Conservation (phyloP, 2,329 filamentous ascomycete genomes). For the Dothistroma pini region DNA sequence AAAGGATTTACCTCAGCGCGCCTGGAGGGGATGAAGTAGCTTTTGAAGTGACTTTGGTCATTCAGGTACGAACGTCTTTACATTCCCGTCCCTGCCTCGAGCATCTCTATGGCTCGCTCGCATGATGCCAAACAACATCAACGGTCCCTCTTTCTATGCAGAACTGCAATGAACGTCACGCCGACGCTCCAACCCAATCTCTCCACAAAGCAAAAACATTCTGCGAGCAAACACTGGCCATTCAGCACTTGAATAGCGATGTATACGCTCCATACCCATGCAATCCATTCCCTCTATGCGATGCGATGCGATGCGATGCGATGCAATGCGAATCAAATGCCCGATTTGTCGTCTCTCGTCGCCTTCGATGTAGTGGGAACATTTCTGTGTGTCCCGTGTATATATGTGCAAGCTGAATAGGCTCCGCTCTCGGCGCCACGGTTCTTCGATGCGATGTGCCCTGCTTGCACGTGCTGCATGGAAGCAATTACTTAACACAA, state of each 20-base stretch:
- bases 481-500: slow-evolving; percentile 1
- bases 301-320: not conserved
- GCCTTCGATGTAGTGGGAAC: not conserved
- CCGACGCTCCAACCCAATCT: not conserved
- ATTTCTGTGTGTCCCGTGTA: not conserved
- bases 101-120: too few relatives aligned
- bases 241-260: slow-evolving; percentile 33
- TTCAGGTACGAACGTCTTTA: too few relatives aligned
- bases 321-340: not conserved
- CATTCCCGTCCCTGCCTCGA: too few relatives aligned
- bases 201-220: slow-evolving; percentile 1
- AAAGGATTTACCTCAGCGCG: too few relatives aligned
- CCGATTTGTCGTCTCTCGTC: not conserved
- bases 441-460: not conserved
- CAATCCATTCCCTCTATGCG: not conserved
- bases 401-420: slow-evolving; percentile 4
- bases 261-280: slow-evolving; percentile 5
- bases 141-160: not conserved
- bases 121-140: not conserved
- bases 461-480: not conserved
- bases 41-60: too few relatives aligned
- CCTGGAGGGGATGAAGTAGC: too few relatives aligned
- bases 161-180: not conserved
- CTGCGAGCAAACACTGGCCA: slow-evolving; percentile 12
- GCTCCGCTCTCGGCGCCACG: not conserved